A percentile compares a stretch with the other conserved stretches of the same genome.
These are phyloP conservation scores for Stagonosporopsis cucurbitacearum DNA, from an alignment of 2,329 filamentous ascomycete species.

Conservation along the genomic window DNA sequence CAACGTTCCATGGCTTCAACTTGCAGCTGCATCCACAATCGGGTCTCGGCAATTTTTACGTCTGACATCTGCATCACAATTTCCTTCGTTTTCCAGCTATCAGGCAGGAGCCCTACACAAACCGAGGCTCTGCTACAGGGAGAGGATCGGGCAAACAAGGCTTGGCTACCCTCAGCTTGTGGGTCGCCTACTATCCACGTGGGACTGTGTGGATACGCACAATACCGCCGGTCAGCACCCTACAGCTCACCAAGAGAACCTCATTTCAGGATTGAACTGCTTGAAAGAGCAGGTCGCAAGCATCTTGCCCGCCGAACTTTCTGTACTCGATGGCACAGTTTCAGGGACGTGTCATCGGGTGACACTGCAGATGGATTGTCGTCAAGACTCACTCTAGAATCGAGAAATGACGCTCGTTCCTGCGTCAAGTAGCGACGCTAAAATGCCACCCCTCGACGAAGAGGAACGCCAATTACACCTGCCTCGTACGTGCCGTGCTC, in stretches of 20 bases:
- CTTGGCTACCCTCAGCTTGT: slow-evolving; percentile 13
- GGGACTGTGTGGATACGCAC: slow-evolving; percentile 7
- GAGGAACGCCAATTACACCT: not conserved
- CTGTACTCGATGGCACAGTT: slow-evolving; percentile 9
- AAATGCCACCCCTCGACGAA: not conserved
- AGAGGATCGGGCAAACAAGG: slow-evolving; percentile 2
- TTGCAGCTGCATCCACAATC: slow-evolving; percentile 12
- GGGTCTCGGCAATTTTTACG: slow-evolving; percentile 7
- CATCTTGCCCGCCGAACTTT: not conserved
- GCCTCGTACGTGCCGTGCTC: slow-evolving; percentile 2
- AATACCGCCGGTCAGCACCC: slow-evolving; percentile 1
- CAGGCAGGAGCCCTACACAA: not conserved
- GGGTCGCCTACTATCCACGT: not conserved
- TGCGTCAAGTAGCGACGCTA: slow-evolving; percentile 12
- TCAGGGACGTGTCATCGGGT: slow-evolving; percentile 15
- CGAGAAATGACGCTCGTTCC: not conserved
- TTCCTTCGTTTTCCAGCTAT: not conserved
- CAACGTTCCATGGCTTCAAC: slow-evolving; percentile 30
- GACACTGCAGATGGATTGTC: slow-evolving; percentile 11
- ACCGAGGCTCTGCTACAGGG: not conserved
- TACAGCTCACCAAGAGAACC: not conserved
- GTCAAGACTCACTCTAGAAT: slow-evolving; percentile 5
- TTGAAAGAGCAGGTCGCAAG: not conserved
- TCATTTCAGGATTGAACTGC: slow-evolving; percentile 2
- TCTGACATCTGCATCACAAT: not conserved